phyloP scores from a whole-genome alignment of 1,139 yeast species.

The Suhomyces anneliseae region DNA sequence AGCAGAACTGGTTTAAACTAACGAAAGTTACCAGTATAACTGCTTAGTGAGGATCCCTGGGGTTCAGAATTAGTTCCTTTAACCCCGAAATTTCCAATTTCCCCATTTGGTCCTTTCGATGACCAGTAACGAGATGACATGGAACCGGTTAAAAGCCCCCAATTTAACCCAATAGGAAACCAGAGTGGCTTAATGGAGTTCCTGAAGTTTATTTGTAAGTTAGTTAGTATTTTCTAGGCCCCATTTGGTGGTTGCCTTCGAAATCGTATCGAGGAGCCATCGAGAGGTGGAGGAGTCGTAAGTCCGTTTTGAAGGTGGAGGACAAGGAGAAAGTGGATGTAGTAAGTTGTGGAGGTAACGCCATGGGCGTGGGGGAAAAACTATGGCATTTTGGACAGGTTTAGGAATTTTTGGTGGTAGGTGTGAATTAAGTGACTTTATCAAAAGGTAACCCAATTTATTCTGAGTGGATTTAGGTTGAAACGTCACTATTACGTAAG shows the following conservation, averaged over 20 bases:
- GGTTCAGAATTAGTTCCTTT: too few species aligned
- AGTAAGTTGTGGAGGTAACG: neutral
- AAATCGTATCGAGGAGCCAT: neutral
- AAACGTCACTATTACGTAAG: constrained; percentile 2
- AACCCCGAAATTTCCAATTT: too few species aligned
- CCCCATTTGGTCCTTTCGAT: too few species aligned
- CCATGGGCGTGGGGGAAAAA: neutral
- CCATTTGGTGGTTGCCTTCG: too few species aligned
- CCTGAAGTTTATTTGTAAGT: neutral
- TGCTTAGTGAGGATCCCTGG: too few species aligned
- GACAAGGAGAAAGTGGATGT: neutral
- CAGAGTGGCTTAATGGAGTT: neutral
- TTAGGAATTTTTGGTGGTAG: too few species aligned
- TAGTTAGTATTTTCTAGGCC: neutral
- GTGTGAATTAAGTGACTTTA: too few species aligned
- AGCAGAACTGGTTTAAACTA: too few species aligned
- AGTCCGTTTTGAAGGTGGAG: neutral
- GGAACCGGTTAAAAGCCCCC: too few species aligned
- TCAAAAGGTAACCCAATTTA: neutral
- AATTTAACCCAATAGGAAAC: neutral
- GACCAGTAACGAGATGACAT: too few species aligned
- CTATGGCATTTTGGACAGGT: neutral
- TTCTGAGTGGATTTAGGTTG: constrained; percentile 5
- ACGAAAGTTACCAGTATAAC: too few species aligned
- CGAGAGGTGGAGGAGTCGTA: neutral